Evolutionary conservation across 805 yeast genomes (phyloP).

Genomic region (Yamadazyma ubonensis): DNA sequence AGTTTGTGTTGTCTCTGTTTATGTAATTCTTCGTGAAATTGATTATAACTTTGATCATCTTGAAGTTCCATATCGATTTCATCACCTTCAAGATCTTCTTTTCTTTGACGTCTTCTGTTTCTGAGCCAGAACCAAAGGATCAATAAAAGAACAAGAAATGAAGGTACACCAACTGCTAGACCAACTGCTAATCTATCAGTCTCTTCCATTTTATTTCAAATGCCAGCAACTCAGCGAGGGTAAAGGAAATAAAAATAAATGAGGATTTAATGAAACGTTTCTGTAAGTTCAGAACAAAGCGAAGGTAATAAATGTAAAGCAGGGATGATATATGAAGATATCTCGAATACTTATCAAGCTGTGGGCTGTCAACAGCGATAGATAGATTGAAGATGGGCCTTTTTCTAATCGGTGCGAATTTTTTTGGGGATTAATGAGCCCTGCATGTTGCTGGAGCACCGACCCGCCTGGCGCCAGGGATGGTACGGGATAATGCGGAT

Average conservation of each 20-base stretch:
- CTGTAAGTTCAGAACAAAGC: no score
- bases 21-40: constrained; percentile 39
- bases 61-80: constrained; percentile 30
- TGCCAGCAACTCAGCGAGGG: constrained; percentile 1
- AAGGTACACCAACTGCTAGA: constrained; percentile 41
- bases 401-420: not conserved
- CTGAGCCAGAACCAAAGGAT: constrained; percentile 26
- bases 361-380: not conserved
- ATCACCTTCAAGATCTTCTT: constrained; percentile 31
- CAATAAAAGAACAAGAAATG: constrained; percentile 27
- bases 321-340: not conserved
- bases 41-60: constrained; percentile 34
- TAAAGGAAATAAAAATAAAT: not conserved
- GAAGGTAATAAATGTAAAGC: not conserved
- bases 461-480: not conserved
- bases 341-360: not conserved
- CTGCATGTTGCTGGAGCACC: not conserved
- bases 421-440: not conserved
- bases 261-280: no score
- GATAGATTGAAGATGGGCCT: not conserved
- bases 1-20: constrained; percentile 9
- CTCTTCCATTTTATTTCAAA: constrained; percentile 4
- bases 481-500: not conserved
- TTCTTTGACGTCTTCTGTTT: constrained; percentile 29
- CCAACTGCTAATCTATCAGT: constrained; percentile 36